A percentile compares a stretch with the other conserved stretches of the same genome.
Evolutionary conservation across 164 flowering plant genomes (phyloP).

Genomic region (Santalum album): DNA sequence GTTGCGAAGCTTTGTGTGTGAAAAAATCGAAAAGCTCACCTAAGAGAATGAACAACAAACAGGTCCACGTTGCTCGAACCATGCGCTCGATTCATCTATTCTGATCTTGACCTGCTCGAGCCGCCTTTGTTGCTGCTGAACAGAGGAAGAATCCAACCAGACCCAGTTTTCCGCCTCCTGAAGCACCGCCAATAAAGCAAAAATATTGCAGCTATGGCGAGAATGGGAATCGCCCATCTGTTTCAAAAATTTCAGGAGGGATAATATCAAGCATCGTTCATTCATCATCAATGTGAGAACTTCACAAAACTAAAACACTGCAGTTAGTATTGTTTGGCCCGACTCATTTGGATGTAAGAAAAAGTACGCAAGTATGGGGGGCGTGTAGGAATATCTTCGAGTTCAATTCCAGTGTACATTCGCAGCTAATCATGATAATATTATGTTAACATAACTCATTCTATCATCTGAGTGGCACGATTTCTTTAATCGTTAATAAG

Average conservation of each 20-base stretch:
- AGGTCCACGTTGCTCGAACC: conserved; percentile 2
- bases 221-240: conserved; percentile 91
- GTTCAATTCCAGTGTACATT: too few relatives aligned
- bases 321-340: too few relatives aligned
- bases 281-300: too few relatives aligned
- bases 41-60: neutral
- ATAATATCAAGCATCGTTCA: too few relatives aligned
- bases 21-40: conserved; percentile 13
- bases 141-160: conserved; percentile 54
- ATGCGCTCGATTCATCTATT: conserved; percentile 19
- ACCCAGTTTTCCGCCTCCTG: conserved; percentile 63
- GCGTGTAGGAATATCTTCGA: too few relatives aligned
- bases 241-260: conserved; percentile 6
- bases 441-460: too few relatives aligned
- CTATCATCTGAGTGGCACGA: too few relatives aligned
- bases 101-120: conserved; percentile 57
- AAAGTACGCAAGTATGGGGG: too few relatives aligned
- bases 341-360: too few relatives aligned
- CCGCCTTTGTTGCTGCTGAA: conserved; percentile 46
- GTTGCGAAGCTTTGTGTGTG: conserved; percentile 2
- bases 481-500: too few relatives aligned
- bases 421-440: too few relatives aligned
- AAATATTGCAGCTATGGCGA: conserved; percentile 32
- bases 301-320: too few relatives aligned
- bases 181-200: conserved; percentile 78